Base-by-base conservation (phyloP, 345 rosid genomes). In the Arabidopsis thaliana region DNA sequence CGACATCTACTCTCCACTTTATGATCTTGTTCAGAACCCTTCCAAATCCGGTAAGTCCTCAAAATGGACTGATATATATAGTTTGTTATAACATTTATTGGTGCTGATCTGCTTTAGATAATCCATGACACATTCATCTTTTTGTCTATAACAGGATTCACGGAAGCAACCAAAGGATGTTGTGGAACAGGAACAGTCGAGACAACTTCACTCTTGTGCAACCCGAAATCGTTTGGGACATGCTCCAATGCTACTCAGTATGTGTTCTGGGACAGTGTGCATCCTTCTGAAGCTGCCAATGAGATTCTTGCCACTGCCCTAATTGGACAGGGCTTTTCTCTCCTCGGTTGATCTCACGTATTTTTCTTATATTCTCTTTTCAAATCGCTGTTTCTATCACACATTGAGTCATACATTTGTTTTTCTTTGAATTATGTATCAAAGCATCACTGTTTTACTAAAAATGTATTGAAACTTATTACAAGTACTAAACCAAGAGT, bases 251-350 rank as follows among this genome's bases (percentile, higher is more conserved):
- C 99, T 22, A 78, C 86, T 20, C 86, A 88, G 76, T 90, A 88
- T 77, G 93, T 95, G 80, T 95, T 95, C 71, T 95, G 92, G 88
- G 98, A 95, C 81, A 84, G 93, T 75, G 91, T 93, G 37, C 99
- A 95, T 79, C 98, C 98, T 16, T 89, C 98, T 50, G 78, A 96
- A 81, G 98, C 97, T 58, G 91, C 97, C 34, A 93, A 96, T 77
- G 82, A 93, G 74, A 80, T 93, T 65, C 93, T 96, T 52, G 90
- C 97, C 20, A 86, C 77, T 79, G 67, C 90, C 6, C 73, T 95
- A 79, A 63, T 93, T 42, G 62, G 67, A 55, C 86, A 83, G 63
- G 99, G 99, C 24, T n/a, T 90, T 63, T 40, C 91, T 74, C 97
- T 95, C 42, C 7, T 78, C 23, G 74, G 78, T 61, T 73, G 70